These are phyloP conservation scores for Rutstroemia sp. DNA, from an alignment of 2,329 filamentous ascomycete genomes.

Conservation along the genomic window DNA sequence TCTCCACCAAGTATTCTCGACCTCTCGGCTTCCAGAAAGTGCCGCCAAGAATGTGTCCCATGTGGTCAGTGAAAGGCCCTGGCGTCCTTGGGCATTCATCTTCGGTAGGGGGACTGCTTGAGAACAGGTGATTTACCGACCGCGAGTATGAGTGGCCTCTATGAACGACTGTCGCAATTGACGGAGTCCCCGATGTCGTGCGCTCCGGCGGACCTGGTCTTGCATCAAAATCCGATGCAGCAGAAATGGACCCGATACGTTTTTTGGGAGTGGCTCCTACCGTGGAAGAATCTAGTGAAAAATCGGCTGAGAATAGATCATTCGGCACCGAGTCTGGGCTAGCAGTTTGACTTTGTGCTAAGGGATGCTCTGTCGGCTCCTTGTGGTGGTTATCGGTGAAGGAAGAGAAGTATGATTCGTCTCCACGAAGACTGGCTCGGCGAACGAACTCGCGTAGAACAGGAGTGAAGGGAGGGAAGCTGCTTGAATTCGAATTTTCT, in stretches of 20 bases:
- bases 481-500: constrained; percentile 38
- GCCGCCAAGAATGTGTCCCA: constrained; percentile 21
- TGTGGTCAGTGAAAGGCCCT: constrained; percentile 24
- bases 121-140: constrained; percentile 28
- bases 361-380: constrained; percentile 57
- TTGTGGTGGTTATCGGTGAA: constrained; percentile 27
- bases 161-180: constrained; percentile 27
- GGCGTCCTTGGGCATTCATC: constrained; percentile 16
- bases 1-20: constrained; percentile 21
- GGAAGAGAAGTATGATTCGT: constrained; percentile 46
- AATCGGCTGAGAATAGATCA: constrained; percentile 25
- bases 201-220: constrained; percentile 32
- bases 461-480: constrained; percentile 32
- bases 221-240: constrained; percentile 32
- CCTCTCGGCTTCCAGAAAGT: constrained; percentile 19
- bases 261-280: constrained; percentile 31
- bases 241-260: constrained; percentile 27
- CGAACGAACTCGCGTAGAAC: constrained; percentile 32
- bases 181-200: constrained; percentile 25
- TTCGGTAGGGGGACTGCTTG: constrained; percentile 2
- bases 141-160: constrained; percentile 28
- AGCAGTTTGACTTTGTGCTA: constrained; percentile 66
- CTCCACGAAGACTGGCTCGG: constrained; percentile 49
- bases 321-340: constrained; percentile 45
- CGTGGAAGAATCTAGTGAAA: constrained; percentile 34